These are phyloP conservation scores for Ceratocystis smalleyi DNA, from an alignment of 2,329 filamentous ascomycete genomes.

Conservation along the genomic window DNA sequence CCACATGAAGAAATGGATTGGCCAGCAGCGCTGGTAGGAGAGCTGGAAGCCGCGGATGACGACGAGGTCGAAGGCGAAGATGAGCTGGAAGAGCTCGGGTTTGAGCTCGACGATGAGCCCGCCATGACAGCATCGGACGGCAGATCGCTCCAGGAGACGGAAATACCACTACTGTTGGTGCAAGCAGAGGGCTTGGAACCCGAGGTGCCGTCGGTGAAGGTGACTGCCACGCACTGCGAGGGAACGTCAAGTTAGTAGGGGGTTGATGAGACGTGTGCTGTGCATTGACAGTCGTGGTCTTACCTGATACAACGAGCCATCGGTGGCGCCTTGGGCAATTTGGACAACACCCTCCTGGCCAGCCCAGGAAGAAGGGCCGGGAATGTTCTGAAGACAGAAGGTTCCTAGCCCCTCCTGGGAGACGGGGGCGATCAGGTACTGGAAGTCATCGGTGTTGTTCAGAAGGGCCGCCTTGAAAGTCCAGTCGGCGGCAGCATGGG, in stretches of 20 bases:
- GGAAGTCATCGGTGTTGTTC: conserved; percentile 13
- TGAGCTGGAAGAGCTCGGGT: background rate
- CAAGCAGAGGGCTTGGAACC: conserved; percentile 11
- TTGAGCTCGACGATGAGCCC: conserved; percentile 11
- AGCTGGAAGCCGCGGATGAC: conserved; percentile 8
- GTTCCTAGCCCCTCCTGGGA: conserved; percentile 37
- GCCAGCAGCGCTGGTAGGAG: conserved; percentile 9
- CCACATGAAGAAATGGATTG: conserved; percentile 11
- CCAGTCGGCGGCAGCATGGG: conserved; percentile 13
- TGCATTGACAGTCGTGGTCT: conserved; percentile 11
- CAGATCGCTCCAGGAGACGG: background rate
- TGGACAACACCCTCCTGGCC: conserved; percentile 41
- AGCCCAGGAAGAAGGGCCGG: conserved; percentile 33
- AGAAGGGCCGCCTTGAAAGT: conserved; percentile 15
- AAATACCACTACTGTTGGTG: conserved; percentile 11
- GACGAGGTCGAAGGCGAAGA: conserved; percentile 4
- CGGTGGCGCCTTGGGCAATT: conserved; percentile 36
- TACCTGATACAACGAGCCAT: conserved; percentile 44
- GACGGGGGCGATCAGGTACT: conserved; percentile 12
- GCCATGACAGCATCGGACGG: conserved; percentile 13
- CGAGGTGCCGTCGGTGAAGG: conserved; percentile 8
- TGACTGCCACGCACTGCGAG: conserved; percentile 15
- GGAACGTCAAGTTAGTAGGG: background rate
- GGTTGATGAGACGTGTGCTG: background rate
- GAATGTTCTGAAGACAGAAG: conserved; percentile 37